phyloP scores from a whole-genome alignment of 2,329 filamentous ascomycete genomes.

The Ceratocystiopsis minuta region DNA sequence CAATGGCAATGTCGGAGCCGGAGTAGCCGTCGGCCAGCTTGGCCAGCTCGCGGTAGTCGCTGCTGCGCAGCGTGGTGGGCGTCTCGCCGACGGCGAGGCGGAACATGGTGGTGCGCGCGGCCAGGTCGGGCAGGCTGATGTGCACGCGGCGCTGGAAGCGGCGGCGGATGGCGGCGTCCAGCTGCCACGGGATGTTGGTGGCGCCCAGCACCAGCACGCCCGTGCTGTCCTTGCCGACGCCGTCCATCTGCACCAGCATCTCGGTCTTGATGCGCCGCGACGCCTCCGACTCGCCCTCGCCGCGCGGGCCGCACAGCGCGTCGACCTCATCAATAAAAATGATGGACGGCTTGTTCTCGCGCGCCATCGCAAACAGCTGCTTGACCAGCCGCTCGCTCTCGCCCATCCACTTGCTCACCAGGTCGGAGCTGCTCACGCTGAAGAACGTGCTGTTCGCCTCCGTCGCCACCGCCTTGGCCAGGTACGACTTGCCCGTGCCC shows the following conservation, averaged over 20 bases:
- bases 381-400: constrained; percentile 98
- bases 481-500: constrained; percentile 91
- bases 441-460: constrained; percentile 99
- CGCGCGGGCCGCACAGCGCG: constrained; percentile 79
- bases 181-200: constrained; percentile 97
- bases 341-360: constrained; percentile 94
- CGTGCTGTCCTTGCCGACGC: constrained; percentile 86
- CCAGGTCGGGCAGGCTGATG: constrained; percentile 76
- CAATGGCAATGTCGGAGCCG: constrained; percentile 87
- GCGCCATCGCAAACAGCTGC: constrained; percentile 90
- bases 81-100: constrained; percentile 87
- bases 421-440: constrained; percentile 88
- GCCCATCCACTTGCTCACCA: constrained; percentile 99
- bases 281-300: constrained; percentile 92
- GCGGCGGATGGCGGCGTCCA: constrained; percentile 86
- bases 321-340: constrained; percentile 42
- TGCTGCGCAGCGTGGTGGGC: constrained; percentile 60
- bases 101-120: constrained; percentile 85
- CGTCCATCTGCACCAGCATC: constrained; percentile 96
- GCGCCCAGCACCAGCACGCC: constrained; percentile 89
- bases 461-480: constrained; percentile 93
- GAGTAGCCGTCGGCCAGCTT: constrained; percentile 84
- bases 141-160: constrained; percentile 94
- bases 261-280: constrained; percentile 97
- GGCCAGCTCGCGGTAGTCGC: constrained; percentile 66